Evolutionary conservation across 2,329 filamentous ascomycete genomes (phyloP).

Genomic region (Arthrobotrys pseudoclavata): DNA sequence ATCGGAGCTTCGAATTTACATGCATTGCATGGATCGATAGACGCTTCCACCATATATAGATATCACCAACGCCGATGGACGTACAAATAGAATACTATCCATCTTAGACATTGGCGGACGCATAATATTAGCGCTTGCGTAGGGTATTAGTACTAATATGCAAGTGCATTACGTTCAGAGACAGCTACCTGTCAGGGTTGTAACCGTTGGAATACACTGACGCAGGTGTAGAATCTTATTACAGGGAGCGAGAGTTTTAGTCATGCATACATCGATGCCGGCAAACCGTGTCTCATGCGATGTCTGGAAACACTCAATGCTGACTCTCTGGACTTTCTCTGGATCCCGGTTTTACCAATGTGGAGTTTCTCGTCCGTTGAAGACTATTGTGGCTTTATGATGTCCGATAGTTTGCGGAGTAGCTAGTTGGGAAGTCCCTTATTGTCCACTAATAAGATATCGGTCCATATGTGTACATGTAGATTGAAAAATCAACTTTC

Average conservation of each 20-base stretch:
- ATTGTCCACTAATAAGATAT: conserved; percentile 1
- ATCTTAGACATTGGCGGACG: background rate
- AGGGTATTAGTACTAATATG: background rate
- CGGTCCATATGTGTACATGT: background rate
- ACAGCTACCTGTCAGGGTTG: conserved; percentile 13
- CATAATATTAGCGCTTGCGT: background rate
- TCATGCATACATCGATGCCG: conserved; percentile 7
- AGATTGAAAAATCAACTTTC: too few relatives aligned
- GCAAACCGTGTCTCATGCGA: conserved; percentile 18
- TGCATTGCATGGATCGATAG: background rate
- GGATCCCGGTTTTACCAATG: background rate
- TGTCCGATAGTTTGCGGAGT: conserved; percentile 16
- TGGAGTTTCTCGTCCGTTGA: background rate
- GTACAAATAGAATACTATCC: background rate
- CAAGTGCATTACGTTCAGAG: background rate
- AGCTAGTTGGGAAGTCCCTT: background rate
- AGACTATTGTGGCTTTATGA: conserved; percentile 21
- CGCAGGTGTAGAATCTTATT: background rate
- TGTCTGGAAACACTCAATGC: conserved; percentile 8
- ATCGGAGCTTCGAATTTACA: background rate
- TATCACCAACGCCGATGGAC: background rate
- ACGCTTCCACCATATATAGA: conserved; percentile 19
- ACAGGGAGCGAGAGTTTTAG: conserved; percentile 13
- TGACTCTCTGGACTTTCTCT: background rate
- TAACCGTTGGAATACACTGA: conserved; percentile 13